These are phyloP conservation scores for Arthroderma sp. DNA, from an alignment of 2,329 filamentous ascomycete species.

Conservation along the genomic window DNA sequence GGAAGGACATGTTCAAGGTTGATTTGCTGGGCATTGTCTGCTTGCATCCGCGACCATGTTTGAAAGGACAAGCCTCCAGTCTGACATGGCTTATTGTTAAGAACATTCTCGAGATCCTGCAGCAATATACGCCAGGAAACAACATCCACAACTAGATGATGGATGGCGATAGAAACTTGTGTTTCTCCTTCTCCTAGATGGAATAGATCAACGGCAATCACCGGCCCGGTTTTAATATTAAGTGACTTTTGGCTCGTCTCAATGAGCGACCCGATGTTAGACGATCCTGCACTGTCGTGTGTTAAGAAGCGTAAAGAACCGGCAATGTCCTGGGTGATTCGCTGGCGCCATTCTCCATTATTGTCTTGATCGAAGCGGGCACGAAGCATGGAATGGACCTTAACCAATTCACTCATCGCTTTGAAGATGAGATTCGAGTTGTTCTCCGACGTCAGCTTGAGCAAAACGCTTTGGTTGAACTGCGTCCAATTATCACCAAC, in stretches of 20 bases:
- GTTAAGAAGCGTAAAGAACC: constrained; percentile 20
- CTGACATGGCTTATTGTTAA: constrained; percentile 19
- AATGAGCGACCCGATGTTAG: constrained; percentile 14
- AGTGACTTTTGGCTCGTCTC: constrained; percentile 20
- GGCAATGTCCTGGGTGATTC: constrained; percentile 16
- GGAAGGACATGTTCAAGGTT: constrained; percentile 10
- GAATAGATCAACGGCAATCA: constrained; percentile 8
- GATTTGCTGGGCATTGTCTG: constrained; percentile 12
- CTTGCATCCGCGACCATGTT: constrained; percentile 24
- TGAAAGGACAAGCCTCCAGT: constrained; percentile 23
- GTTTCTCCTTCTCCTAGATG: constrained; percentile 1
- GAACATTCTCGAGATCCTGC: constrained; percentile 13
- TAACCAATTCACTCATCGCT: constrained; percentile 10
- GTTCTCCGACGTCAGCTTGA: constrained; percentile 5
- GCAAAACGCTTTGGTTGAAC: constrained; percentile 15
- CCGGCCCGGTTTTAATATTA: constrained; percentile 19
- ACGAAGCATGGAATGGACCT: constrained; percentile 14
- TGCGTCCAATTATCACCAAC: constrained; percentile 9
- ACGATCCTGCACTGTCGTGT: constrained; percentile 14
- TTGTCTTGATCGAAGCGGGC: constrained; percentile 11
- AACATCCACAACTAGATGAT: constrained; percentile 15
- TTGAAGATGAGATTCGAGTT: constrained; percentile 4
- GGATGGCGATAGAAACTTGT: constrained; percentile 11
- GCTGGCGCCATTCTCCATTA: constrained; percentile 12
- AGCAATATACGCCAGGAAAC: constrained; percentile 15